A percentile compares a stretch with the other conserved stretches of the same genome.
phyloP scores from a whole-genome alignment of 108 stramenopile species.

The Pelagomonas calceolata region DNA sequence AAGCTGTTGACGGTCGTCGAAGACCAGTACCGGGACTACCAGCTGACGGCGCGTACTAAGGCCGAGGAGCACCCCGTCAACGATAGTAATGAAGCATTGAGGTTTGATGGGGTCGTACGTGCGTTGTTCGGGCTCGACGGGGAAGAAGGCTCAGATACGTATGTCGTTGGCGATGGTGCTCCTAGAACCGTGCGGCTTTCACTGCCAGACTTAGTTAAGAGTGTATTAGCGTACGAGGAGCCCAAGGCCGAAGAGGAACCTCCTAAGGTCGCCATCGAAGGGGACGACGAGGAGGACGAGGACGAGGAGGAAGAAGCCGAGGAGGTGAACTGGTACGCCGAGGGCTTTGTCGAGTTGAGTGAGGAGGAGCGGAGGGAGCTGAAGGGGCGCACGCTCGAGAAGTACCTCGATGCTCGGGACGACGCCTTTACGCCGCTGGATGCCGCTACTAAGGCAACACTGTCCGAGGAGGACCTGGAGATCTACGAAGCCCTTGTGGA shows the following conservation, averaged over 20 bases:
- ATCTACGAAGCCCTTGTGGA: not conserved
- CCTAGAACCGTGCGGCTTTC: no score
- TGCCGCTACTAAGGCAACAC: no score
- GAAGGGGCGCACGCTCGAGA: conserved; percentile 5
- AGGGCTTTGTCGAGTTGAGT: conserved; percentile 5
- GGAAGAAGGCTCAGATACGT: no score
- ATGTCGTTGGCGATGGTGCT: no score
- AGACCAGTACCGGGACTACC: conserved; percentile 31
- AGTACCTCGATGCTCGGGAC: conserved; percentile 9
- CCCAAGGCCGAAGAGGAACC: conserved; percentile 4
- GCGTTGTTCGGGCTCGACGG: conserved; percentile 4
- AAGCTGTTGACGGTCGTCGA: conserved; percentile 17
- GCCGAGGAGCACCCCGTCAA: conserved; percentile 23
- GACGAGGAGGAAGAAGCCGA: not conserved
- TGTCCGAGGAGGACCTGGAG: not conserved
- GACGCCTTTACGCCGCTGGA: not conserved
- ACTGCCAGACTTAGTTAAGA: not conserved
- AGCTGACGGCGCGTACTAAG: conserved; percentile 14
- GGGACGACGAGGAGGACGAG: not conserved
- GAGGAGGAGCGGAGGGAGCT: conserved; percentile 10
- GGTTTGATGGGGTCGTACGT: conserved; percentile 15
- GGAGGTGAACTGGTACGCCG: not conserved
- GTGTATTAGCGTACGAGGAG: conserved; percentile 10
- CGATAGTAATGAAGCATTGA: conserved; percentile 13
- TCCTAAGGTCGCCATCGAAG: conserved; percentile 1